These are phyloP conservation scores for Lentinus tigrinus DNA, from an alignment of 768 basidiomycete species.

Conservation along the genomic window DNA sequence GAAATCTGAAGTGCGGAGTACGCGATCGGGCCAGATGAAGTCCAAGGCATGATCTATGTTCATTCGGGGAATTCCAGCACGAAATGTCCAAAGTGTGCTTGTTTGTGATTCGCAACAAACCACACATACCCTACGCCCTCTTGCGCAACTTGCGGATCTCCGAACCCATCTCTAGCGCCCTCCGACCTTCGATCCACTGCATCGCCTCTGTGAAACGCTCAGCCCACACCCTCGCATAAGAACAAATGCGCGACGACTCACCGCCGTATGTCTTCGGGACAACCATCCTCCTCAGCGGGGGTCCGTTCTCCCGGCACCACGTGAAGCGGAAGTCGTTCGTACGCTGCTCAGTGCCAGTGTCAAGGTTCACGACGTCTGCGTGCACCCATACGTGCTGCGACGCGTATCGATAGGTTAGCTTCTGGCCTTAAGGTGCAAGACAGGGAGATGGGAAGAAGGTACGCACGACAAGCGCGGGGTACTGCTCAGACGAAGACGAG, in stretches of 20 bases:
- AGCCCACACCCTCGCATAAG: conserved; percentile 22
- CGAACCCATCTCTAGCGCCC: conserved; percentile 68
- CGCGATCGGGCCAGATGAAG: too few relatives aligned
- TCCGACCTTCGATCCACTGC: conserved; percentile 78
- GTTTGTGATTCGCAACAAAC: not conserved
- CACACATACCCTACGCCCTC: not conserved
- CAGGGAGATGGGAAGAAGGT: not conserved
- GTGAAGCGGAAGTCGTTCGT: conserved; percentile 81
- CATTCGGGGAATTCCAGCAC: too few relatives aligned
- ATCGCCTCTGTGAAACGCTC: conserved; percentile 62
- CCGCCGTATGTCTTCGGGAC: conserved; percentile 74
- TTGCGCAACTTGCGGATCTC: conserved; percentile 50
- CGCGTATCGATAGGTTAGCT: not conserved
- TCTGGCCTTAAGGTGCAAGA: not conserved
- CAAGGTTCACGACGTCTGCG: conserved; percentile 69
- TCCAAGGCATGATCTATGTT: too few relatives aligned
- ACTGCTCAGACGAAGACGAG: conserved; percentile 45
- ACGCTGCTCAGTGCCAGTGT: conserved; percentile 60
- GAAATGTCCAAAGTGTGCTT: too few relatives aligned
- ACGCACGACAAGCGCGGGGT: conserved; percentile 62
- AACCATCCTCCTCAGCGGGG: conserved; percentile 42
- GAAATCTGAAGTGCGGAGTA: too few relatives aligned
- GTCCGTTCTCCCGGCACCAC: conserved; percentile 49
- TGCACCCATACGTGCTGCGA: conserved; percentile 67
- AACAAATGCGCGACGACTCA: conserved; percentile 33